A percentile compares a stretch with the other conserved stretches of the same genome.
phyloP scores from a whole-genome alignment of 2,329 filamentous ascomycete genomes.

The Parastagonospora nodorum region DNA sequence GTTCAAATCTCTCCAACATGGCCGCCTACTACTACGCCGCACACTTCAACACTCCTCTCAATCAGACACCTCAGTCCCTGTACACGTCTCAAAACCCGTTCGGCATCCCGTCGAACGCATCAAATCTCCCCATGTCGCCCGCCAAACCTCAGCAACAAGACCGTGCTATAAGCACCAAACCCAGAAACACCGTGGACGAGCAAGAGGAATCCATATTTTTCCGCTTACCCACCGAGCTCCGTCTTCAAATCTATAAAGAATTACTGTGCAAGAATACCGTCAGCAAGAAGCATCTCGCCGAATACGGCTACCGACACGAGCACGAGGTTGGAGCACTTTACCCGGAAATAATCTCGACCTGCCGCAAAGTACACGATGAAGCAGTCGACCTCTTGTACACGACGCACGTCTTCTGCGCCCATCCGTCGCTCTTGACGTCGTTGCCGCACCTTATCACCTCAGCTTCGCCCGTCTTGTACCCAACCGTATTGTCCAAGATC shows the following conservation, averaged over 20 bases:
- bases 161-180: constrained; percentile 2
- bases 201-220: constrained; percentile 40
- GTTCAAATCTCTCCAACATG: constrained; percentile 2
- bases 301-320: constrained; percentile 7
- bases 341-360: constrained; percentile 50
- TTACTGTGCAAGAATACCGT: constrained; percentile 40
- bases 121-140: constrained; percentile 7
- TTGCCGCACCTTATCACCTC: constrained; percentile 50
- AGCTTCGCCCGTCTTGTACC: constrained; percentile 44
- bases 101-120: constrained; percentile 8
- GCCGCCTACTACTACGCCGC: constrained; percentile 26
- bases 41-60: constrained; percentile 20
- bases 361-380: constrained; percentile 49
- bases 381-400: constrained; percentile 54
- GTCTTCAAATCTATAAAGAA: constrained; percentile 60
- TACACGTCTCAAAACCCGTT: constrained; percentile 10
- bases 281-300: constrained; percentile 8
- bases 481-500: constrained; percentile 44
- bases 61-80: constrained; percentile 7
- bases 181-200: constrained; percentile 1
- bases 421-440: constrained; percentile 52
- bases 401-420: constrained; percentile 57
- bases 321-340: constrained; percentile 28
- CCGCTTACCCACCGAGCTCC: constrained; percentile 63
- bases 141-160: constrained; percentile 7